Conservation (phyloP, 2,329 filamentous ascomycete species). For the Aspergillus fischeri region DNA sequence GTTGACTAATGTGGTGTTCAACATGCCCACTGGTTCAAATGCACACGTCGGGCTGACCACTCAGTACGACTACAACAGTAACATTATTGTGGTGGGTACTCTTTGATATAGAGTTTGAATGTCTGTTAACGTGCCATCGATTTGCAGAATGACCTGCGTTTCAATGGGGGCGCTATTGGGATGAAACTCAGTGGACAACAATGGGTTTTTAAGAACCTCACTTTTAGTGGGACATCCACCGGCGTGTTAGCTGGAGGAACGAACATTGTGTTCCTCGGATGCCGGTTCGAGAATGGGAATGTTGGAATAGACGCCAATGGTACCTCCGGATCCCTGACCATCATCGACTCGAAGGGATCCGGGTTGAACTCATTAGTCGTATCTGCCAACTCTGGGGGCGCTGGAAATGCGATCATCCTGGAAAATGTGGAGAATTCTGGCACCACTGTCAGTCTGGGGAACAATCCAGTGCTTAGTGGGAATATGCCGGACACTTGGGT, state of each 20-base stretch:
- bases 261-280: slow-evolving; percentile 23
- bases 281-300: slow-evolving; percentile 19
- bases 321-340: slow-evolving; percentile 20
- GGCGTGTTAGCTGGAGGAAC: slow-evolving; percentile 44
- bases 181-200: slow-evolving; percentile 31
- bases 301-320: slow-evolving; percentile 23
- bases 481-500: slow-evolving; percentile 27
- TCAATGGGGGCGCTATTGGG: slow-evolving; percentile 27
- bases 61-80: slow-evolving; percentile 26
- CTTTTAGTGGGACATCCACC: slow-evolving; percentile 58
- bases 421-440: slow-evolving; percentile 28
- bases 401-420: slow-evolving; percentile 28
- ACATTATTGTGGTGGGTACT: slow-evolving; percentile 26
- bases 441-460: slow-evolving; percentile 23
- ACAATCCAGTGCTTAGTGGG: slow-evolving; percentile 17
- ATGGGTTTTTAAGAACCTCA: slow-evolving; percentile 44
- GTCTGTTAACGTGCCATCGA: slow-evolving; percentile 1
- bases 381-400: slow-evolving; percentile 25
- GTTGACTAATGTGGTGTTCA: slow-evolving; percentile 36
- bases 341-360: slow-evolving; percentile 16
- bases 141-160: slow-evolving; percentile 20
- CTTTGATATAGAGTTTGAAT: neutral
- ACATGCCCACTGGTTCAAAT: slow-evolving; percentile 30
- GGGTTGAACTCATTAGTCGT: slow-evolving; percentile 15
- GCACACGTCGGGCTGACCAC: slow-evolving; percentile 34